Evolutionary conservation across 2,329 filamentous ascomycete genomes (phyloP).

Genomic region (Fusarium dlaminii): DNA sequence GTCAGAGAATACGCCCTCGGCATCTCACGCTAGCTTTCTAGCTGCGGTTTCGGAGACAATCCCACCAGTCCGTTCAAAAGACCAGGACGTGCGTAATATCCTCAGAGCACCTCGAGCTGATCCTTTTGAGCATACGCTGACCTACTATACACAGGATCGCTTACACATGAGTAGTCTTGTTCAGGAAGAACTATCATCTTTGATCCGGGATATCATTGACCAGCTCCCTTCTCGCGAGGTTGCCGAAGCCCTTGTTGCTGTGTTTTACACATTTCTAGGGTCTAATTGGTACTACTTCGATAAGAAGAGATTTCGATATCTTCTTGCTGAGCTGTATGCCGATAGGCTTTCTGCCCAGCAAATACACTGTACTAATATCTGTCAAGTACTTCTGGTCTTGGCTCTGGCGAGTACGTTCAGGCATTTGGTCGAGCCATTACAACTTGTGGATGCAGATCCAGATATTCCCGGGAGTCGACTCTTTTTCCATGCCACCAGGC

Average conservation of each 20-base stretch:
- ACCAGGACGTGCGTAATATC: not conserved
- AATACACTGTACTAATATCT: not conserved
- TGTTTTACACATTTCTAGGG: not conserved
- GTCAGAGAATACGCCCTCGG: not conserved
- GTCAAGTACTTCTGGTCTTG: not conserved
- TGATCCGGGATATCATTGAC: not conserved
- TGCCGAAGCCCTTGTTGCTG: not conserved
- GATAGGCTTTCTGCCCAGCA: not conserved
- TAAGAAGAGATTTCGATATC: not conserved
- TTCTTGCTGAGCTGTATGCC: not conserved
- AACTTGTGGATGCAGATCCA: not conserved
- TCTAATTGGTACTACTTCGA: not conserved
- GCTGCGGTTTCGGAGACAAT: not conserved
- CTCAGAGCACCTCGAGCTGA: too few species aligned
- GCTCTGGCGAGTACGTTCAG: not conserved
- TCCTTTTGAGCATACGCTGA: not conserved
- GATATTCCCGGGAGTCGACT: not conserved
- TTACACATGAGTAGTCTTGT: not conserved
- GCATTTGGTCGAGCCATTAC: not conserved
- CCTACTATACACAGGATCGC: not conserved
- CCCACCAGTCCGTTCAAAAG: not conserved
- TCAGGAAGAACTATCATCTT: not conserved
- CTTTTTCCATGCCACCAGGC: not conserved
- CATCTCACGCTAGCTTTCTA: not conserved
- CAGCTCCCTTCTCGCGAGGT: not conserved